phyloP scores from a whole-genome alignment of 805 yeast species.

The Yarrowia porcina region DNA sequence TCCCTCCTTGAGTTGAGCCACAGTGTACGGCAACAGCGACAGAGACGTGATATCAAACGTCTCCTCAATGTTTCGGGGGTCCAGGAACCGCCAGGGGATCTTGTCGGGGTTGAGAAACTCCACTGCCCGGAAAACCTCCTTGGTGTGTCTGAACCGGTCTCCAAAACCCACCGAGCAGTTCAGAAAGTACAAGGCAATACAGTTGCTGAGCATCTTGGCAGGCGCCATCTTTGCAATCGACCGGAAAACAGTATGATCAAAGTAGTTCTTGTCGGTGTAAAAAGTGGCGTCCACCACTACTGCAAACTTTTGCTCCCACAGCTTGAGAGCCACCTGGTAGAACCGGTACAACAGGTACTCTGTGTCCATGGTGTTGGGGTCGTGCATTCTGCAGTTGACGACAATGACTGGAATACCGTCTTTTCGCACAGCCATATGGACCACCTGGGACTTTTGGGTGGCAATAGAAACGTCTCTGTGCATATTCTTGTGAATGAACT shows the following conservation, averaged over 20 bases:
- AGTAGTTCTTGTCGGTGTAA: conserved; percentile 39
- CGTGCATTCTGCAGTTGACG: conserved; percentile 43
- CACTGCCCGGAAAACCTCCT: conserved; percentile 29
- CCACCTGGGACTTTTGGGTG: conserved; percentile 38
- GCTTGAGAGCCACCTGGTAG: conserved; percentile 61
- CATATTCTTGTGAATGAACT: conserved; percentile 65
- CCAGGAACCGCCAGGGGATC: conserved; percentile 41
- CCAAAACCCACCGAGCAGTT: conserved; percentile 39
- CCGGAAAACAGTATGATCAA: conserved; percentile 38
- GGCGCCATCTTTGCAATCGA: conserved; percentile 51
- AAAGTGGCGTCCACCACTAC: conserved; percentile 69
- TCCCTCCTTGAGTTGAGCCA: neutral
- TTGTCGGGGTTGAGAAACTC: conserved; percentile 32
- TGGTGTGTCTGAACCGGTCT: conserved; percentile 33
- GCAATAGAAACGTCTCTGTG: conserved; percentile 35
- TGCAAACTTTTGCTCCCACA: conserved; percentile 67
- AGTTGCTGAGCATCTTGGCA: conserved; percentile 48
- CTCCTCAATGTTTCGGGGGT: conserved; percentile 47
- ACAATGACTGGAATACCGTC: conserved; percentile 74
- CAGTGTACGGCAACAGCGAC: conserved; percentile 11
- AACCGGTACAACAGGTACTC: conserved; percentile 57
- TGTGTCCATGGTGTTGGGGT: conserved; percentile 40
- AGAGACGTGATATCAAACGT: conserved; percentile 36
- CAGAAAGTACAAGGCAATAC: conserved; percentile 51
- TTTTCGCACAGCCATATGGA: conserved; percentile 61